Evolutionary conservation across 2,329 filamentous ascomycete species (phyloP).

Genomic region (Gyromitra esculenta): DNA sequence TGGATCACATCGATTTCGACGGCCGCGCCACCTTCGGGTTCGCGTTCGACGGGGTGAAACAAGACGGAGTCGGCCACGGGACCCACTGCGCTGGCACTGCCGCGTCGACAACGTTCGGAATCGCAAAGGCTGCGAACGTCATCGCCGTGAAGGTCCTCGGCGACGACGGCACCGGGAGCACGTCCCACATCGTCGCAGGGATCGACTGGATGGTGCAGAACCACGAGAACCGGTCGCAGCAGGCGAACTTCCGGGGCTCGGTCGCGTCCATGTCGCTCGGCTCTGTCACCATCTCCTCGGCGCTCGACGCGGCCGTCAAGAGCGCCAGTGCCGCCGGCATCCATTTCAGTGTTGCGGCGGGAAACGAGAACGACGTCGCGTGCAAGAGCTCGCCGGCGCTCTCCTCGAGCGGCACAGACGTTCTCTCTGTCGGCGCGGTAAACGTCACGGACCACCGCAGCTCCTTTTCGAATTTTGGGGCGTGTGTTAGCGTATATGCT

Average conservation of each 20-base stretch:
- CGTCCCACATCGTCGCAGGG: slow-evolving; percentile 60
- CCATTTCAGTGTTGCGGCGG: slow-evolving; percentile 62
- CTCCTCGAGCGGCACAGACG: slow-evolving; percentile 60
- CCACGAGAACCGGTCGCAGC: slow-evolving; percentile 62
- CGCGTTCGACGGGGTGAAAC: slow-evolving; percentile 63
- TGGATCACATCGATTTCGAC: slow-evolving; percentile 57
- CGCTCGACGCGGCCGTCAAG: slow-evolving; percentile 66
- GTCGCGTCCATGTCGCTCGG: slow-evolving; percentile 71
- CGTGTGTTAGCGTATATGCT: slow-evolving; percentile 68
- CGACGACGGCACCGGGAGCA: slow-evolving; percentile 56
- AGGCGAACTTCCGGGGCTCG: slow-evolving; percentile 59
- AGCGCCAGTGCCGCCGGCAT: slow-evolving; percentile 62
- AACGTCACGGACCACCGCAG: slow-evolving; percentile 59
- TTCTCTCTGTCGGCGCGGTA: slow-evolving; percentile 62
- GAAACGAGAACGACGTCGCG: slow-evolving; percentile 59
- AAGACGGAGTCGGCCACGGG: slow-evolving; percentile 64
- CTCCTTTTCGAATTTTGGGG: slow-evolving; percentile 63
- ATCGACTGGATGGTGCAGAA: slow-evolving; percentile 62
- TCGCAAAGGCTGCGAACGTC: slow-evolving; percentile 64
- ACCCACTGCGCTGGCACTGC: slow-evolving; percentile 57
- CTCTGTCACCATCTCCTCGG: slow-evolving; percentile 61
- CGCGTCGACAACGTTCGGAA: slow-evolving; percentile 60
- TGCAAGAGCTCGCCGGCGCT: slow-evolving; percentile 60
- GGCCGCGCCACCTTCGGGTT: slow-evolving; percentile 56
- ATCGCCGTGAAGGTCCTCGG: slow-evolving; percentile 64